Evolutionary conservation across 441 rosid species (phyloP), one percentile per base, ranked within the genome.

Genomic region (Sinapis alba): DNA sequence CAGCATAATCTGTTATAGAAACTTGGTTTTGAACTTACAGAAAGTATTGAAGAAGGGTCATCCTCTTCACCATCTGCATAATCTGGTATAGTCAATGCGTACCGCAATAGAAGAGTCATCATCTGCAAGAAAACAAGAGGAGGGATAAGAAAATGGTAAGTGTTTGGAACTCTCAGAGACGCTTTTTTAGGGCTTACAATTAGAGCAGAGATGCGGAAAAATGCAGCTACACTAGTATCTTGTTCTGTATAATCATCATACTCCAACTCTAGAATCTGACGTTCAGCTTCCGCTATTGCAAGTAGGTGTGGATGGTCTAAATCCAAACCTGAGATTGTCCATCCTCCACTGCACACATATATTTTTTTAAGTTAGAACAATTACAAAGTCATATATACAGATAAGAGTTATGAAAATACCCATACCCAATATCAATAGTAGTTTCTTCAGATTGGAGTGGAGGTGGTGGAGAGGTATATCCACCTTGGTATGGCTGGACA

Each of bases 211-310:
- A 93, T 87, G 50, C 95, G 97, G 80, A 90, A 90, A 80, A 94
- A 94, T 41, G 95, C 90, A 68, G 95, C 91, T 76, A 94, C 89
- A 70, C 84, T 90, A 34, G 92, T 89, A 85, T 88, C 91, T 72
- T 92, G 84, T 72, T 89, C 84, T 58, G 93, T 87, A 82, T 86
- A 89, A 27, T 92, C 97, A 57, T 89, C 90, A 72, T 94, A 90
- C 47, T 94, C 97, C 1, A 86, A 84, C 78, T 94, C 97, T 75
- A 89, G 69, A 79, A 90, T 82, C 79, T 88, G 94, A 13, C 86
- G 89, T 66, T 94, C 97, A 57, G 95, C 97, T 85, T 94, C 97
- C 7, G 94, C 97, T 34, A 94, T 88, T 24, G 97, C 95, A 50
- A 90, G 67, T 65, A 91, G 84, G 58, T 84, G 95, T 77, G 95